These are phyloP conservation scores for Podospora anserina DNA, from an alignment of 495 filamentous ascomycete species.

Conservation along the genomic window DNA sequence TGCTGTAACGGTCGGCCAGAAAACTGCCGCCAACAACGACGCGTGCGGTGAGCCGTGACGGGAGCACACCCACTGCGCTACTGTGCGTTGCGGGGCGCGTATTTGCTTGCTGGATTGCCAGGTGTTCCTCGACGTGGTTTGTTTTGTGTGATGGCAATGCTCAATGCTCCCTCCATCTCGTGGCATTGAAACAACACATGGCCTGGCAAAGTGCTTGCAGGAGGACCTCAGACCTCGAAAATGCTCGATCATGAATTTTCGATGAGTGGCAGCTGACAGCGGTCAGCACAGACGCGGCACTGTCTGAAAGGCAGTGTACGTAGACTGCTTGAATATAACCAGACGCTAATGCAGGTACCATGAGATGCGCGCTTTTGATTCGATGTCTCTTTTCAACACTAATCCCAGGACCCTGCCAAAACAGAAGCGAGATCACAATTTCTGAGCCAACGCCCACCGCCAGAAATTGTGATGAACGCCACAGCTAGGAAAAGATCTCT, in stretches of 20 bases:
- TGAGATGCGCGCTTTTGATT: conserved; percentile 11
- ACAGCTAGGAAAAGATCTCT: conserved; percentile 1
- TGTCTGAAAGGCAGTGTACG: not conserved
- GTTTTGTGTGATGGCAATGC: not conserved
- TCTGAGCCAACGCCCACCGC: not conserved
- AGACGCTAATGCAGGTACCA: conserved; percentile 27
- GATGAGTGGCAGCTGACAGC: not conserved
- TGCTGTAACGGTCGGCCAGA: not conserved
- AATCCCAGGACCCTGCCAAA: conserved; percentile 8
- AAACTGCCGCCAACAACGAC: conserved; percentile 3
- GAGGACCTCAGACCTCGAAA: not conserved
- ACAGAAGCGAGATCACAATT: conserved; percentile 20
- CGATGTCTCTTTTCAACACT: conserved; percentile 7
- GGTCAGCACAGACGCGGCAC: not conserved
- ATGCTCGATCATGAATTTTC: not conserved
- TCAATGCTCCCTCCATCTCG: not conserved
- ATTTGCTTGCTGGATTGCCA: not conserved
- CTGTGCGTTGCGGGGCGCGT: conserved; percentile 1
- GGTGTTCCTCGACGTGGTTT: not conserved
- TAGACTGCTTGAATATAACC: not conserved
- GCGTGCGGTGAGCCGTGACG: not conserved
- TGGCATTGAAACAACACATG: conserved; percentile 5
- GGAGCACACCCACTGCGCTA: not conserved
- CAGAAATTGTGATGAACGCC: conserved; percentile 5
- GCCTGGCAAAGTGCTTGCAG: not conserved